These are phyloP conservation scores for Dictyostelium citrinum DNA, from an alignment of 78 protist species.

Conservation along the genomic window DNA sequence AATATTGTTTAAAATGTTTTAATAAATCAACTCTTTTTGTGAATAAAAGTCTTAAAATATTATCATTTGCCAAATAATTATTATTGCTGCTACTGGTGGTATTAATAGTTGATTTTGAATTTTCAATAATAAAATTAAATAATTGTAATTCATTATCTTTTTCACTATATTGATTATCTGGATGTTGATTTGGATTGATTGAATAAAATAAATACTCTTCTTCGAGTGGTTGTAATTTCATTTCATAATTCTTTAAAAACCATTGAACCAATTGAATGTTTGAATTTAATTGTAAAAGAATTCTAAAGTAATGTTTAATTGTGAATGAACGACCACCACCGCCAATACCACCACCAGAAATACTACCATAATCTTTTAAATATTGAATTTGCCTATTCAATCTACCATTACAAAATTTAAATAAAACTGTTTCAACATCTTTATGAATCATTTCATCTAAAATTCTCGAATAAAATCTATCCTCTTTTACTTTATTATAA, in stretches of 20 bases:
- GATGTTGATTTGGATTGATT: not conserved
- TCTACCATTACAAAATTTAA: not conserved
- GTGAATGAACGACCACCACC: not conserved
- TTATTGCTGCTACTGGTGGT: too few relatives aligned
- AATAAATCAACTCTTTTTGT: not conserved
- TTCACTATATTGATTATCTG: not conserved
- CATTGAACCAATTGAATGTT: not conserved
- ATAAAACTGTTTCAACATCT: not conserved
- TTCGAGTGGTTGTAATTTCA: not conserved
- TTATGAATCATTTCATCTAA: not conserved
- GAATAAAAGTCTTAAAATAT: too few relatives aligned
- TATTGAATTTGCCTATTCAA: not conserved
- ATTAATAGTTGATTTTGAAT: too few relatives aligned
- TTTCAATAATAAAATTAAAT: not conserved
- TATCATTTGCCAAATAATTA: not conserved
- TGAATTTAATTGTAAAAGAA: not conserved
- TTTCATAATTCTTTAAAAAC: not conserved
- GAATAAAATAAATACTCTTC: not conserved
- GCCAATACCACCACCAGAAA: not conserved
- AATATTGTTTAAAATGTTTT: not conserved
- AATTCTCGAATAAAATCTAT: not conserved
- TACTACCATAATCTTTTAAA: not conserved
- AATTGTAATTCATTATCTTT: not conserved
- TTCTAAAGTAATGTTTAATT: not conserved
- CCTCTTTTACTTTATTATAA: not conserved